Base-by-base conservation (phyloP, 1,284 basidiomycete genomes). In the Tilletiopsis washingtonensis region DNA sequence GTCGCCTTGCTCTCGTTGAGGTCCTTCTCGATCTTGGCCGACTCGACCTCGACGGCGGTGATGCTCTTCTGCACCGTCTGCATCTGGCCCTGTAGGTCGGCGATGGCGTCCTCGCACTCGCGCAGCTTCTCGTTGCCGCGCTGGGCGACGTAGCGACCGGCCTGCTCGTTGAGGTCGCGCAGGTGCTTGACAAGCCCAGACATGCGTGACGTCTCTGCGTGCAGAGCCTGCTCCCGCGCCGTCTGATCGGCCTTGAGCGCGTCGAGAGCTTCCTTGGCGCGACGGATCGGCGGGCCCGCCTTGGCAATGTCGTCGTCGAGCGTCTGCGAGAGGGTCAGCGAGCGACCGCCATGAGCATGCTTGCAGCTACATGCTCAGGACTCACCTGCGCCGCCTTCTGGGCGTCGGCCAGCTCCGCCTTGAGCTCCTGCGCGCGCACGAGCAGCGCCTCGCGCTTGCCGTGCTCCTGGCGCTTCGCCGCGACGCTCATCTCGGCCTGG, bases 261-360 rank as follows among this genome's bases (percentile, higher is more conserved):
- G 49, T 80, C 76, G 51, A 83, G 77, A 49, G 84, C 82, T 42
- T 77, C 76, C 54, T 87, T 82, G 26, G 87, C 78, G 21, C 76
- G 76, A 42, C 83, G 79, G 27, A 88, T 84, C 0, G 87, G 87
- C 1, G 75, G 80, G 54, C 81, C 79, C 6, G 81, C 81, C 40
- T 82, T 81, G 19, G 76, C 70, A 34, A 89, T 81, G 63, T 79
- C 80, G 12, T 67, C 74, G 29, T 88, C 85, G 23, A 85, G 49
- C 21, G 38, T 44, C 34, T 62, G 54, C 29, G 29, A 34, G 9
- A n/a, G n/a, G 29, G n/a, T 34, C 29, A 34, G 29, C 29, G 9
- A 9, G 29, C 29, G 9, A n/a, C n/a, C 29, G n/a, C 29, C 29
- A 34, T n/a, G 9, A 34, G 29, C 29, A n/a, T 34, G 29, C 29